phyloP scores from a whole-genome alignment of 306 rosid genomes.

The Herpetospermum pedunculosum region DNA sequence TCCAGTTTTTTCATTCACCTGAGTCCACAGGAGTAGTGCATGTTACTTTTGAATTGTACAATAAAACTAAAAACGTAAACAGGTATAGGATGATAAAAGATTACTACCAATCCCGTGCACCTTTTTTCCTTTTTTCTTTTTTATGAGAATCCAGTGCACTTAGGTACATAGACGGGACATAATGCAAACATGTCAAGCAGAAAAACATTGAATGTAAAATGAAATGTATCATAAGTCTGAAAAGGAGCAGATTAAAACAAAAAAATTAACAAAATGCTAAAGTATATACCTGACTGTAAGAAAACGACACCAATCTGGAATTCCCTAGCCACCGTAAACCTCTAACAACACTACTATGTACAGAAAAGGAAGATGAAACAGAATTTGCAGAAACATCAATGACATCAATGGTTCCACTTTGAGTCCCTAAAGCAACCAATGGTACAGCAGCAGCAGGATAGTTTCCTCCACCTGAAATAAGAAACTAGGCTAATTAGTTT shows the following conservation, averaged over 20 bases:
- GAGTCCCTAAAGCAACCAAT: constrained; percentile 95
- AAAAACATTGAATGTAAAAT: background rate
- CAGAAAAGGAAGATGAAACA: constrained; percentile 71
- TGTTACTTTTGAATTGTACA: background rate
- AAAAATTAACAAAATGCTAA: constrained; percentile 5
- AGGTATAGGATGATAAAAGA: background rate
- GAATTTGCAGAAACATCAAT: constrained; percentile 94
- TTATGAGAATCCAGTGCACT: background rate
- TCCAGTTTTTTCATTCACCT: constrained; percentile 91
- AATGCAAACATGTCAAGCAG: background rate
- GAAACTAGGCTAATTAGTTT: constrained; percentile 1
- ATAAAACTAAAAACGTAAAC: background rate
- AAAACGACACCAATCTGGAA: constrained; percentile 95
- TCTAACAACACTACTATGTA: constrained; percentile 69
- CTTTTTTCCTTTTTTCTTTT: background rate
- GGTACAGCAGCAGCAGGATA: constrained; percentile 91
- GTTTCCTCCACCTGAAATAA: constrained; percentile 84
- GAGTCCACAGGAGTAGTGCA: constrained; percentile 19
- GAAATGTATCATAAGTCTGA: background rate
- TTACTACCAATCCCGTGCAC: background rate
- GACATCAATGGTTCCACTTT: constrained; percentile 72
- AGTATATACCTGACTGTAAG: constrained; percentile 63
- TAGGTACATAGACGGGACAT: background rate
- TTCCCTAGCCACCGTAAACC: constrained; percentile 98
- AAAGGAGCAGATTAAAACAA: background rate